Evolutionary conservation across 352 stramenopile species (phyloP).

Genomic region (Aphanomyces astaci): DNA sequence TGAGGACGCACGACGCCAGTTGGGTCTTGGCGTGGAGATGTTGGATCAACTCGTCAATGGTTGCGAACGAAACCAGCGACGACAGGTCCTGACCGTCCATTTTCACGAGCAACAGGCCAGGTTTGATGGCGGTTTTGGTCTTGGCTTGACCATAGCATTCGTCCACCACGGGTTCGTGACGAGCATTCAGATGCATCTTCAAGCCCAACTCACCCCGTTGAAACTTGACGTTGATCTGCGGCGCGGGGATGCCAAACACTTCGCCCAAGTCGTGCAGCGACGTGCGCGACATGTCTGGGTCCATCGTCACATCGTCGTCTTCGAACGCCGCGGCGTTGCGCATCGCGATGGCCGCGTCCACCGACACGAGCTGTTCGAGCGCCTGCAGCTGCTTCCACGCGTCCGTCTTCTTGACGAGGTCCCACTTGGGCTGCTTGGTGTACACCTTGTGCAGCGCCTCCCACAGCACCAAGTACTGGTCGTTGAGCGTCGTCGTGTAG

Average conservation of each 20-base stretch:
- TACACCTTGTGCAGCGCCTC: conserved; percentile 37
- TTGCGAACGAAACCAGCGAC: conserved; percentile 43
- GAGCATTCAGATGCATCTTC: conserved; percentile 36
- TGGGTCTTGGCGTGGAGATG: conserved; percentile 33
- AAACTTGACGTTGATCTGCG: conserved; percentile 74
- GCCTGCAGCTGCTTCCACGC: conserved; percentile 40
- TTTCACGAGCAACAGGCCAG: conserved; percentile 62
- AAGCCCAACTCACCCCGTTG: conserved; percentile 54
- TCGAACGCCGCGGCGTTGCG: conserved; percentile 63
- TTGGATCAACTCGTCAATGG: conserved; percentile 43
- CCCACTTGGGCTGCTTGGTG: conserved; percentile 56
- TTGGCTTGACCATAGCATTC: conserved; percentile 34
- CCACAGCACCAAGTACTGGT: conserved; percentile 71
- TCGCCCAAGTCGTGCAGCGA: conserved; percentile 59
- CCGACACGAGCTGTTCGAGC: conserved; percentile 66
- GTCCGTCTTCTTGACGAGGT: conserved; percentile 53
- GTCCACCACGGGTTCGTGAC: conserved; percentile 6
- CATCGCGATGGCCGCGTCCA: conserved; percentile 65
- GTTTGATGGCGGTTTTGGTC: conserved; percentile 56
- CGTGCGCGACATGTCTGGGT: conserved; percentile 36
- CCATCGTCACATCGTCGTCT: conserved; percentile 30
- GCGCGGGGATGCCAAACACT: conserved; percentile 65
- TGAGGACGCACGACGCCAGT: conserved; percentile 35
- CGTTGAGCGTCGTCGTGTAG: conserved; percentile 34
- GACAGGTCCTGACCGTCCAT: conserved; percentile 54